Percentiles rank a stretch among this genome's conserved stretches.
phyloP scores from a whole-genome alignment of 345 rosid species.

The Eucalyptus microcorys region DNA sequence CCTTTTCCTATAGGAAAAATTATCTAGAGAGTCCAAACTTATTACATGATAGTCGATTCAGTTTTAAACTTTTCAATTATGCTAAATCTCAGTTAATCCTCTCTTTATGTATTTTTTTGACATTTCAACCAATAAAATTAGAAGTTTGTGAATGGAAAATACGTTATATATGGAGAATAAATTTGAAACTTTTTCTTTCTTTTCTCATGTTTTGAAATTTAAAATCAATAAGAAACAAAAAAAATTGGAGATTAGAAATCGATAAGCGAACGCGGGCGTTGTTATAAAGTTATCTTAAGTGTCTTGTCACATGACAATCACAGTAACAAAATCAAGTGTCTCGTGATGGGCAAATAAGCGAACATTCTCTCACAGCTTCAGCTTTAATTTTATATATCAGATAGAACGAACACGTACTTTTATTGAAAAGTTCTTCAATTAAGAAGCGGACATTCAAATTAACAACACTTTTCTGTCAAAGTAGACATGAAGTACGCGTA shows the following conservation, averaged over 20 bases:
- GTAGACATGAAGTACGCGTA: background rate
- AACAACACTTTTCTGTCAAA: background rate
- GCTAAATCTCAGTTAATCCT: too few relatives aligned
- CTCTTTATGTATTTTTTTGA: background rate
- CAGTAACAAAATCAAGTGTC: background rate
- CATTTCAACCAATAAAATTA: background rate
- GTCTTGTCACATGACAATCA: background rate
- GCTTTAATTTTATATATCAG: background rate
- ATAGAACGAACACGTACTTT: background rate
- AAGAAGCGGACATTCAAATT: background rate
- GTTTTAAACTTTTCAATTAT: too few relatives aligned
- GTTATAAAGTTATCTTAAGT: background rate
- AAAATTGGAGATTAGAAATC: background rate
- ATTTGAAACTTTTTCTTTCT: too few relatives aligned
- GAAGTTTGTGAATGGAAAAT: background rate
- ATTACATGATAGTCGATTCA: background rate
- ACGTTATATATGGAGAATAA: background rate
- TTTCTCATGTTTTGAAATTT: too few relatives aligned
- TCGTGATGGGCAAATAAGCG: background rate
- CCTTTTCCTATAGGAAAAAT: background rate
- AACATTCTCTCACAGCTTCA: background rate
- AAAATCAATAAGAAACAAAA: too few relatives aligned
- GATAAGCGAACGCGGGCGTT: background rate
- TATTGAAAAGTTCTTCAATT: background rate
- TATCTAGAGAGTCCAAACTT: background rate